Evolutionary conservation across 2,329 filamentous ascomycete genomes (phyloP).

Genomic region (Aspergillus sp.): DNA sequence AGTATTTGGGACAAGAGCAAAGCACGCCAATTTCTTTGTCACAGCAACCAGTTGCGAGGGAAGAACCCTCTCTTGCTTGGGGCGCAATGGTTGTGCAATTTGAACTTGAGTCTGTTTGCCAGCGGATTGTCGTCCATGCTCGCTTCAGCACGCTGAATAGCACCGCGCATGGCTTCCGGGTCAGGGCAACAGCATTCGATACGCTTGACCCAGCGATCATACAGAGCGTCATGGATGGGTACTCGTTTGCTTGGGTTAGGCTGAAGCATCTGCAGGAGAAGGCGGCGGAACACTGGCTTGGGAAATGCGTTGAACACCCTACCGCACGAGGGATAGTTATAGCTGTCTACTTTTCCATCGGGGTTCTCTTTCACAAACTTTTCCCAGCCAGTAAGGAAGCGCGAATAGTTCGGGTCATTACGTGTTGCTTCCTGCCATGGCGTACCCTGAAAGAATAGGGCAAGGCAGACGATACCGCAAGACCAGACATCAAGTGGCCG

Average conservation of each 20-base stretch:
- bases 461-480: constrained; percentile 72
- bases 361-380: constrained; percentile 55
- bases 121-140: constrained; percentile 16
- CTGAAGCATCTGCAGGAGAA: constrained; percentile 75
- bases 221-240: constrained; percentile 59
- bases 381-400: constrained; percentile 60
- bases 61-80: constrained; percentile 20
- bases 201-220: constrained; percentile 62
- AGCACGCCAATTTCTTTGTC: constrained; percentile 19
- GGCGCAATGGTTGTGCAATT: constrained; percentile 22
- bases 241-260: constrained; percentile 65
- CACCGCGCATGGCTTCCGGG: not conserved
- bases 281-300: constrained; percentile 48
- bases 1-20: not conserved
- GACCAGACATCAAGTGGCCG: constrained; percentile 80
- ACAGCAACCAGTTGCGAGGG: constrained; percentile 11
- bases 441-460: constrained; percentile 62
- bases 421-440: constrained; percentile 64
- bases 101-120: constrained; percentile 13
- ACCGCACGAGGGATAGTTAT: constrained; percentile 57
- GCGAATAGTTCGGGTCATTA: constrained; percentile 53
- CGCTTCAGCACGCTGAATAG: constrained; percentile 13
- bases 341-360: constrained; percentile 46
- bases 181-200: constrained; percentile 74
- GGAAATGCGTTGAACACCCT: constrained; percentile 55